Conservation (phyloP, 106 monocot genomes). For the Dioscorea dumetorum region DNA sequence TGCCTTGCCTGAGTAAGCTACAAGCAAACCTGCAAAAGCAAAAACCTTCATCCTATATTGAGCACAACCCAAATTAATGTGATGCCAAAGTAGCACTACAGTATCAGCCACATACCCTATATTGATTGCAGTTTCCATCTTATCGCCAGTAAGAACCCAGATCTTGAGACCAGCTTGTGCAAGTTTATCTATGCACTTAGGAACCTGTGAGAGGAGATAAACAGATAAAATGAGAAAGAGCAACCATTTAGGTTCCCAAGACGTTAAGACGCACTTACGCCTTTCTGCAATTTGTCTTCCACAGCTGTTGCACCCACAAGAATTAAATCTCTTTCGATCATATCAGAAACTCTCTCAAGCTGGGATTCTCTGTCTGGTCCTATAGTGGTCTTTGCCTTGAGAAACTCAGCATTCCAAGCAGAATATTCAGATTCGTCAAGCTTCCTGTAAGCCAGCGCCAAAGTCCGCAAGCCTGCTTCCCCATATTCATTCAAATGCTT, state of each 20-base stretch:
- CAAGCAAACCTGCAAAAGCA: constrained; percentile 40
- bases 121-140: constrained; percentile 99
- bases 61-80: neutral
- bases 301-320: constrained; percentile 93
- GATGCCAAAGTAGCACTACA: neutral
- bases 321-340: constrained; percentile 79
- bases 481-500: constrained; percentile 87
- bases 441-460: constrained; percentile 76
- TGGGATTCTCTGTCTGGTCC: constrained; percentile 73
- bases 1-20: constrained; percentile 68
- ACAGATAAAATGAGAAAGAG: constrained; percentile 8
- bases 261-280: constrained; percentile 34
- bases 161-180: constrained; percentile 98
- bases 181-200: constrained; percentile 68
- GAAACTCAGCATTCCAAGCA: constrained; percentile 74
- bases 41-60: neutral
- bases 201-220: constrained; percentile 35
- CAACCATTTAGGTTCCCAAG: neutral
- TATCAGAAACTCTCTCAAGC: constrained; percentile 72
- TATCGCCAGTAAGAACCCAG: constrained; percentile 98
- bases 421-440: constrained; percentile 82
- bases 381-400: constrained; percentile 83
- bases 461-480: constrained; percentile 81
- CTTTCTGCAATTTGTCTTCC: constrained; percentile 96
- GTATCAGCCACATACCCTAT: constrained; percentile 55